A percentile compares a stretch with the other conserved stretches of the same genome.
Conservation (phyloP, 2,329 filamentous ascomycete species). For the Phaeoacremonium minimum region DNA sequence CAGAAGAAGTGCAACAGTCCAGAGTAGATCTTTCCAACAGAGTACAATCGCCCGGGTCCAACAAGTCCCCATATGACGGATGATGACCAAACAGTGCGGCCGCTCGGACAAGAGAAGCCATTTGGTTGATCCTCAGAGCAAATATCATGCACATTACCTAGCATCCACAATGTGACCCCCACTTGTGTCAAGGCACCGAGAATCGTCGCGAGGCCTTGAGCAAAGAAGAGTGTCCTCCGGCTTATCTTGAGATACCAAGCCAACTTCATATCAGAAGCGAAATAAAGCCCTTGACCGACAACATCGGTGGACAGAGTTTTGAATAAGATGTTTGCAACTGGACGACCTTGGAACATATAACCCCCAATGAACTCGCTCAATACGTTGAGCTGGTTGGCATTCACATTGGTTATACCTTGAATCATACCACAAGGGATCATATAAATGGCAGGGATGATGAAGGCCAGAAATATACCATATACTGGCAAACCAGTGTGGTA, state of each 20-base stretch:
- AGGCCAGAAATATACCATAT: slow-evolving; percentile 38
- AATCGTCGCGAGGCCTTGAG: slow-evolving; percentile 41
- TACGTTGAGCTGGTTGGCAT: slow-evolving; percentile 42
- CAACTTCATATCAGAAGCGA: slow-evolving; percentile 44
- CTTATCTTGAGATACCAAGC: slow-evolving; percentile 48
- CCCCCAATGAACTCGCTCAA: slow-evolving; percentile 43
- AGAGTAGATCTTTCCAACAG: slow-evolving; percentile 39
- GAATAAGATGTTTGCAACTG: slow-evolving; percentile 41
- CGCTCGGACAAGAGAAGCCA: slow-evolving; percentile 43
- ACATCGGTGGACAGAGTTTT: slow-evolving; percentile 36
- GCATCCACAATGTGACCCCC: slow-evolving; percentile 26
- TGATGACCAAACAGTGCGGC: slow-evolving; percentile 41
- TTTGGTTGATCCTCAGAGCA: slow-evolving; percentile 34
- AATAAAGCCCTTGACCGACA: slow-evolving; percentile 37
- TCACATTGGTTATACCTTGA: slow-evolving; percentile 41
- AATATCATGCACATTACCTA: slow-evolving; percentile 32
- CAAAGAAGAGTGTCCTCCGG: slow-evolving; percentile 39
- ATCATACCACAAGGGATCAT: slow-evolving; percentile 42
- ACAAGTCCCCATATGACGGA: slow-evolving; percentile 48
- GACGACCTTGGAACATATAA: slow-evolving; percentile 38
- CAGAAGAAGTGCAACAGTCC: slow-evolving; percentile 45
- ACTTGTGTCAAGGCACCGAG: slow-evolving; percentile 39
- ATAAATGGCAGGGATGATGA: slow-evolving; percentile 37
- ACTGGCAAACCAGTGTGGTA: slow-evolving; percentile 39
- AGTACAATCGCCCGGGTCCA: slow-evolving; percentile 43